phyloP scores from a whole-genome alignment of 2,329 filamentous ascomycete genomes.

The Alternaria incomplexa region DNA sequence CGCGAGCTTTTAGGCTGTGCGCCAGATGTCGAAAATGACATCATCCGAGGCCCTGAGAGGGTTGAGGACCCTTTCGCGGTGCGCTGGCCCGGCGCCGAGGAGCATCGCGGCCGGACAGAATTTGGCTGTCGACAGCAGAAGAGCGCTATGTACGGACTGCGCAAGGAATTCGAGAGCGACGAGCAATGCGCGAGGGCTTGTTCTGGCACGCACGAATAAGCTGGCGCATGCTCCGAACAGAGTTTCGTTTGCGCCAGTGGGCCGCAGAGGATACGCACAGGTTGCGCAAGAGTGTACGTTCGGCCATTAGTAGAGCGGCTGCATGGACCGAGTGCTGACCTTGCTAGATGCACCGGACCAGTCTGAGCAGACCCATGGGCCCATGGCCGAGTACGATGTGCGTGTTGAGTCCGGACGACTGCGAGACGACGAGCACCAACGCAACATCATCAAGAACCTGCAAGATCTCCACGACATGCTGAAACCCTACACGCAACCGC shows the following conservation, averaged over 20 bases:
- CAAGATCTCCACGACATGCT: constrained; percentile 90
- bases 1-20: neutral
- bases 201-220: constrained; percentile 4
- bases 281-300: constrained; percentile 30
- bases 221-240: constrained; percentile 4
- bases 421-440: constrained; percentile 88
- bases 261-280: constrained; percentile 38
- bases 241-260: constrained; percentile 10
- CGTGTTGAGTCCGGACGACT: constrained; percentile 76
- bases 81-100: constrained; percentile 24
- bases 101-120: constrained; percentile 6
- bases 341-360: constrained; percentile 18
- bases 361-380: constrained; percentile 58
- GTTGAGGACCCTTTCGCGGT: constrained; percentile 36
- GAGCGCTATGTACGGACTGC: constrained; percentile 39
- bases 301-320: neutral
- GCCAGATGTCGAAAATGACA: constrained; percentile 35
- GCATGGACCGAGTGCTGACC: constrained; percentile 9
- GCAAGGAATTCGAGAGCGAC: constrained; percentile 18
- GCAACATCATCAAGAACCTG: constrained; percentile 86
- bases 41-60: constrained; percentile 41
- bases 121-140: constrained; percentile 6
- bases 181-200: constrained; percentile 8
- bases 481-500: constrained; percentile 72
- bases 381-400: constrained; percentile 85